Evolutionary conservation across 495 filamentous ascomycete genomes (phyloP), one percentile per base, ranked within the genome.

Genomic region (Penicillium herquei): DNA sequence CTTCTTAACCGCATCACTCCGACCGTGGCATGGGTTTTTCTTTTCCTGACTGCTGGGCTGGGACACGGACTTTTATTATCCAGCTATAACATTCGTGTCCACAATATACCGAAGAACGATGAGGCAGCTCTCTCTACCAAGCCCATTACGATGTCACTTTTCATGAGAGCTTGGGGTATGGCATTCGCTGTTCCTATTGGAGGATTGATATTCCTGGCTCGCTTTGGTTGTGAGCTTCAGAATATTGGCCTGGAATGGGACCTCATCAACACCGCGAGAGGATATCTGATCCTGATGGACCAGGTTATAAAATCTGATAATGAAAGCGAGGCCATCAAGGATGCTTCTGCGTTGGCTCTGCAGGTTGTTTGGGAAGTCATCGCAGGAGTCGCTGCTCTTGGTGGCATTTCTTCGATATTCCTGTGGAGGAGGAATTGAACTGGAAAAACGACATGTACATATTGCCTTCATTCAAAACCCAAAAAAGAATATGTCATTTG

Each of bases 151-250:
- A 79, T 86, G 65, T 84, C 85, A 51, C 76, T 78, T 17, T 85
- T 87, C 52, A 71, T 81, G 51, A 76, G 84, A 2, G 76, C 78
- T 0, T 74, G 84, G 64, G 87, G 85, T 12, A 85, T 87, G 78
- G 80, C 81, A 12, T 57, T 87, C 18, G 85, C 85, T 6, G 76
- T 89, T 11, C 84, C 84, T 12, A 71, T 87, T 21, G 80, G 82
- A 10, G 83, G 81, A 12, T 74, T 79, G 5, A 71, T 84, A 6
- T 82, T 88, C 58, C 78, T 87, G 58, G 87, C 84, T 18, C 48
- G 54, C 12, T 55, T 76, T 7, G 56, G 56, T 0, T 14, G 59
- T 14, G 52, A 62, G n/a, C 44, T 68, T 26, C 57, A 47, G 7
- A 33, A 31, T 16, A 49, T 64, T 18, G 56, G 55, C 4, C 31